Evolutionary conservation across 257 asterid species (phyloP), one percentile per base, ranked within the genome.

Genomic region (Gentiana straminea): DNA sequence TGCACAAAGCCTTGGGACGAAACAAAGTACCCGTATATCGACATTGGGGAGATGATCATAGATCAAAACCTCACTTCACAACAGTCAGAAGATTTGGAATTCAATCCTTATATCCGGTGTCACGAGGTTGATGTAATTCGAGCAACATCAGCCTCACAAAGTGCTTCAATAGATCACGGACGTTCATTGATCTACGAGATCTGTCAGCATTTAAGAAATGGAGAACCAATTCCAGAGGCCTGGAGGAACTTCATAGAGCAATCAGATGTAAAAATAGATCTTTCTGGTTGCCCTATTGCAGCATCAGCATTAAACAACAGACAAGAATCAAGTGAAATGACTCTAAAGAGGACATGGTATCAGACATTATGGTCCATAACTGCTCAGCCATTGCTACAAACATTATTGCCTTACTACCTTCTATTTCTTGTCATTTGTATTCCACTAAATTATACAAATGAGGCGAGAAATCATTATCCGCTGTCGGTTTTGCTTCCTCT

Each of bases 141-240:
- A 49, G 93, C 96, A 52, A 80, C 81, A 59, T 84, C 94, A 24
- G 83, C 92, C 56, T 62, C 84, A 39, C 81, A 84, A 70, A 84
- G 94, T 39, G 94, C 96, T 39, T 87, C 96, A 2, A 84, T 87
- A 12, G 96, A 87, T 62, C 96, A 87, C 4, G 96, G 96, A 2
- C 93, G 96, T 36, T 84, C 96, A 4, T 35, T 87, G 64, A 68
- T 84, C 44, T 87, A 87, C 33, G 93, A 80, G 61, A 84, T 87
- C 8, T 87, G 94, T 71, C 96, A 87, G 60, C 87, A 75, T 43
- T 52, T 88, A 77, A 80, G 97, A 68, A 88, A 84, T 64, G 81
- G 70, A 3, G 78, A 84, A 56, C 95, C 95, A 6, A 78, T 88
- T 43, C 96, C 97, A 32, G 79, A 79, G 56, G 77, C 90, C 5